Evolutionary conservation across 2,329 filamentous ascomycete species (phyloP), one percentile per base, ranked within the genome.

Genomic region (Akanthomyces lecanii): DNA sequence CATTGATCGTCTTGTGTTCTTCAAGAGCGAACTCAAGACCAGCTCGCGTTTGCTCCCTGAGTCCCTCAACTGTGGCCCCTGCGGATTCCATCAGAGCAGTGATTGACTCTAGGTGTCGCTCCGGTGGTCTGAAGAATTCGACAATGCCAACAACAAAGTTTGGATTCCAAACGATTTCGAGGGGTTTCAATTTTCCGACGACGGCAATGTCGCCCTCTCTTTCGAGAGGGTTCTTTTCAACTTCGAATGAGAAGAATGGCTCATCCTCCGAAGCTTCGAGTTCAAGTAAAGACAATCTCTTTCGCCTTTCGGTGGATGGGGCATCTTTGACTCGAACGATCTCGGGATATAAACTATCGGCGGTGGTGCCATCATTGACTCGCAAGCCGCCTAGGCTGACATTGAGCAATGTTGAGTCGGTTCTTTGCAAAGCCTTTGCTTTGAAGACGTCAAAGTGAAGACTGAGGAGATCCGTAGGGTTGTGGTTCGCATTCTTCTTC

Each of bases 71-170:
- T 0, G 95, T 99, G 1, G 94, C 94, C 28, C 95, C 93, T 5
- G 95, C 95, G 53, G 89, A 92, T 75, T 99, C 96, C 87, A 99
- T 91, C 62, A 99, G 82, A 1, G 95, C 96, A 14, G 88, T 90
- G 69, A 99, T 97, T 11, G 95, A 99, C 72, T 99, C 95, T 93
- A 99, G 97, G 73, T 99, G 96, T 57, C 93, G 85, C 74, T 97
- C 93, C 0, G 95, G 96, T 0, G 95, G 95, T 66, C 94, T 89
- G 80, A 99, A 99, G 79, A 99, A 99, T 69, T 92, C 92, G 60
- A 89, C 91, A 45, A 98, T 87, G 55, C 95, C 93, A 6, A 97
- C 87, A 0, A 98, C 83, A 68, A 98, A 96, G 67, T 89, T 91
- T 1, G 96, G 95, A 69, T 99, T 99, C 84, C 97, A 99, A 28